Conservation (phyloP, 257 asterid species). For the Handroanthus guayacan region DNA sequence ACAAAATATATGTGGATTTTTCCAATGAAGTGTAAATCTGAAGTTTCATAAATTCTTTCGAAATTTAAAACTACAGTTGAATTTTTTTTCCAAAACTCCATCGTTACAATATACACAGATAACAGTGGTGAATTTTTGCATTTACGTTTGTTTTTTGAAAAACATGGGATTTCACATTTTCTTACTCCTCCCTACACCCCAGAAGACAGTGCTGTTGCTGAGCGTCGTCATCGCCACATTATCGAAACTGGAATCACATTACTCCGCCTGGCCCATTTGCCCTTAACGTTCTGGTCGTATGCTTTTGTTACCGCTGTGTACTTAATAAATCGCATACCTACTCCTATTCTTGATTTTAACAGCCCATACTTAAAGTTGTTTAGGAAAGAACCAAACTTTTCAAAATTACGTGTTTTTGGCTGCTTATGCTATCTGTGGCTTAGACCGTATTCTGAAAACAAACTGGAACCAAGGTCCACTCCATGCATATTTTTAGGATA, state of each 20-base stretch:
- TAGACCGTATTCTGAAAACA: not conserved
- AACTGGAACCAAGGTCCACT: too few relatives aligned
- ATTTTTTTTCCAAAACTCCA: not conserved
- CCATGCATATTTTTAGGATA: not conserved
- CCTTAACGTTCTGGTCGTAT: not conserved
- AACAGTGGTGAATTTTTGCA: not conserved
- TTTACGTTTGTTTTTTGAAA: not conserved
- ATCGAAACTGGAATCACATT: too few relatives aligned
- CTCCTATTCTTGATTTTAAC: not conserved
- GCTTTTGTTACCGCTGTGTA: not conserved
- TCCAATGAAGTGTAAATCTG: constrained; percentile 13
- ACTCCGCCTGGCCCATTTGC: not conserved
- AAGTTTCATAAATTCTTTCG: not conserved
- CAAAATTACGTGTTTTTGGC: not conserved
- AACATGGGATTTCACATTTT: not conserved
- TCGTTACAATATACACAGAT: not conserved
- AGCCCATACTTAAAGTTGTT: not conserved
- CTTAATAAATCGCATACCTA: not conserved
- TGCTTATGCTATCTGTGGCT: not conserved
- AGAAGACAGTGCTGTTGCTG: not conserved
- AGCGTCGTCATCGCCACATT: not conserved
- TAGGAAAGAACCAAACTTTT: not conserved
- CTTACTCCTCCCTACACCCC: not conserved
- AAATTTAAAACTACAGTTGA: not conserved
- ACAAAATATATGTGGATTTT: constrained; percentile 32